Evolutionary conservation across 2,329 filamentous ascomycete genomes (phyloP).

Genomic region (Stagonosporopsis vannaccii): DNA sequence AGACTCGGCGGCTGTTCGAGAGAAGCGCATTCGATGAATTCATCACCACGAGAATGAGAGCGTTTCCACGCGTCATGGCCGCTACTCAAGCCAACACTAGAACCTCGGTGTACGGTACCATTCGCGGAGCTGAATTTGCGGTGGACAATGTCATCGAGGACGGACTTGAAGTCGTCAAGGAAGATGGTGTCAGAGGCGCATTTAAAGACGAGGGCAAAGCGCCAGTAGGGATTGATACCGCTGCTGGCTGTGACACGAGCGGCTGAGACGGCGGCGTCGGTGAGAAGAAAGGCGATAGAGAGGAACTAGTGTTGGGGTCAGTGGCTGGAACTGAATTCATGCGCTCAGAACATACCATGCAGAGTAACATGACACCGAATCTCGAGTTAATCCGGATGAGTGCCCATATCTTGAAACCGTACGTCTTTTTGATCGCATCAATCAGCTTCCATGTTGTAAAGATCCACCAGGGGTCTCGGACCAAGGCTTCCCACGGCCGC

Average conservation of each 20-base stretch:
- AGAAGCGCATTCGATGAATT: slow-evolving; percentile 29
- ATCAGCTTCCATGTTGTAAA: slow-evolving; percentile 46
- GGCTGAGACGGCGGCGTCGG: slow-evolving; percentile 41
- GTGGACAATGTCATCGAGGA: slow-evolving; percentile 43
- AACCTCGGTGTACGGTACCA: slow-evolving; percentile 24
- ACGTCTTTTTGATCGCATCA: slow-evolving; percentile 43
- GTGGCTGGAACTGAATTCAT: background rate
- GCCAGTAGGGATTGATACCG: slow-evolving; percentile 48
- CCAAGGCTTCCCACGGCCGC: slow-evolving; percentile 43
- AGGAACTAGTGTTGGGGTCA: slow-evolving; percentile 11
- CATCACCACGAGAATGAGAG: slow-evolving; percentile 28
- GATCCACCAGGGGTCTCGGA: slow-evolving; percentile 48
- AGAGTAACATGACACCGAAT: slow-evolving; percentile 45
- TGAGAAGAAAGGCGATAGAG: slow-evolving; percentile 42
- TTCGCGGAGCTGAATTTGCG: slow-evolving; percentile 33
- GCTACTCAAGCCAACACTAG: slow-evolving; percentile 15
- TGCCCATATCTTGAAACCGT: slow-evolving; percentile 36
- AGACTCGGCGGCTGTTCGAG: slow-evolving; percentile 16
- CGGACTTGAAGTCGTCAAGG: slow-evolving; percentile 47
- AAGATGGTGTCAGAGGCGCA: slow-evolving; percentile 48
- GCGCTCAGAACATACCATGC: slow-evolving; percentile 33
- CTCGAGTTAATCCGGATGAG: slow-evolving; percentile 39
- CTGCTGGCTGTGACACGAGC: slow-evolving; percentile 33
- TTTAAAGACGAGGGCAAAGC: slow-evolving; percentile 47
- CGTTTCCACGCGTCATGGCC: slow-evolving; percentile 16